Evolutionary conservation across 805 yeast genomes (phyloP), one percentile per base, ranked within the genome.

Genomic region (Brettanomyces bruxellensis): DNA sequence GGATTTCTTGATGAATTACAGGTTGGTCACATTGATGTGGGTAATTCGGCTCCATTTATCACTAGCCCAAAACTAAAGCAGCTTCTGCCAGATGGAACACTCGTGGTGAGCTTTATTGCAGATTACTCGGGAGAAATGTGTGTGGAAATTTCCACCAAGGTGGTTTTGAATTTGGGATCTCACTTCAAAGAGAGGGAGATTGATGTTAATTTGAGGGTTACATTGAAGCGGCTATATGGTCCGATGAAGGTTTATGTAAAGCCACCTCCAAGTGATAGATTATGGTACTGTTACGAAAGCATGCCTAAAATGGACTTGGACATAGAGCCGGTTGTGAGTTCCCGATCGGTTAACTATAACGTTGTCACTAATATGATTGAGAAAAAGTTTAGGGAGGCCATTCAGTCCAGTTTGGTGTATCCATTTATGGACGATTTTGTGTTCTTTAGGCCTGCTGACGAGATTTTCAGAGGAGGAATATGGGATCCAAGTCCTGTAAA

Each of bases 391-490:
- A 78, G 81, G 48, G 96, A 87, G 43, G 85, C 89, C 1, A 71
- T 91, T 37, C 78, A 73, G 50, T 93, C 86, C 34, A 76, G 93
- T 6, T 65, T 93, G 42, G 98, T 93, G 0, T 62, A 77, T 32
- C 99, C 99, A 2, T 80, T 72, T 56, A 84, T 88, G 89, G 98
- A 91, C 62, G 98, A 91, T 60, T 62, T 88, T 38, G 77, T 81
- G 0, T 84, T 86, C 58, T 84, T 72, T 57, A 69, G 77, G 46
- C 80, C 96, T 0, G 62, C 66, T 2, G 72, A 65, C 37, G 95
- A 87, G 51, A 64, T 87, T 12, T 93, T 80, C 61, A 75, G 96
- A 51, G 99, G 96, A 44, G 99, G 99, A 14, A 79, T 91, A 24
- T 91, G 98, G 98, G 89, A 83, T 51, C 69, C 70, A 23, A 47